Evolutionary conservation across 2,329 filamentous ascomycete species (phyloP).

Genomic region (Westerdykella aurantiaca): DNA sequence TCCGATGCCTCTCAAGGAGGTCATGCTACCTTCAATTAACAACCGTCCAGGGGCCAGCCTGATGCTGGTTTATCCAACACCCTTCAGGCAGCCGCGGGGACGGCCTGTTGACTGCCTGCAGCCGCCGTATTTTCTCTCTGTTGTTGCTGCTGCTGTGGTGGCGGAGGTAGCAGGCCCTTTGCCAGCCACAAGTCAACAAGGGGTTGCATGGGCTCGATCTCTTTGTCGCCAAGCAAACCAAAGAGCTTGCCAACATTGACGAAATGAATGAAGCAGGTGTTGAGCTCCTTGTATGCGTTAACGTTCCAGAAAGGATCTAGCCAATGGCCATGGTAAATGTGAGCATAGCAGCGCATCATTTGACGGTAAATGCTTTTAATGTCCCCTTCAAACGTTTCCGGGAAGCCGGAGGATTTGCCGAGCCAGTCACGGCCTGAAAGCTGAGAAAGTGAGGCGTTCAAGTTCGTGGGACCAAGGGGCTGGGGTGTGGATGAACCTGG

Average conservation of each 20-base stretch:
- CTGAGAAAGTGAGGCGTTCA: constrained; percentile 54
- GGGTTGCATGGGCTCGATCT: constrained; percentile 93
- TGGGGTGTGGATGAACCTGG: constrained; percentile 42
- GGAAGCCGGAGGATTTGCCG: constrained; percentile 76
- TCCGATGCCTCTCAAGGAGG: too few species aligned
- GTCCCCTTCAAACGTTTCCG: constrained; percentile 56
- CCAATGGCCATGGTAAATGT: constrained; percentile 50
- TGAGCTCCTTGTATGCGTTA: constrained; percentile 46
- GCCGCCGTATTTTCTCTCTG: constrained; percentile 16
- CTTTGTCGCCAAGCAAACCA: constrained; percentile 71
- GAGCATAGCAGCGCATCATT: constrained; percentile 51
- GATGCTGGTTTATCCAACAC: too few species aligned
- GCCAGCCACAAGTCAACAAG: constrained; percentile 87
- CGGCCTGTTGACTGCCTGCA: neutral
- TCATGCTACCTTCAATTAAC: too few species aligned
- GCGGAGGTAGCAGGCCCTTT: constrained; percentile 71
- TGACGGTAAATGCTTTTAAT: constrained; percentile 64
- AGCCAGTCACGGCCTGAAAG: constrained; percentile 70
- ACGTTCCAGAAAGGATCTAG: constrained; percentile 47
- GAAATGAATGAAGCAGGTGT: constrained; percentile 51
- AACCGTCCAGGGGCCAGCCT: too few species aligned
- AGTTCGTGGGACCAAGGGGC: constrained; percentile 41
- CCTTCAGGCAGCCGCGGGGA: neutral
- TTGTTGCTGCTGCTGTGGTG: constrained; percentile 5
- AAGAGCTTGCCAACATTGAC: constrained; percentile 68